Evolutionary conservation across 345 rosid species (phyloP), one percentile per base, ranked within the genome.

Genomic region (Lepidium sativum): DNA sequence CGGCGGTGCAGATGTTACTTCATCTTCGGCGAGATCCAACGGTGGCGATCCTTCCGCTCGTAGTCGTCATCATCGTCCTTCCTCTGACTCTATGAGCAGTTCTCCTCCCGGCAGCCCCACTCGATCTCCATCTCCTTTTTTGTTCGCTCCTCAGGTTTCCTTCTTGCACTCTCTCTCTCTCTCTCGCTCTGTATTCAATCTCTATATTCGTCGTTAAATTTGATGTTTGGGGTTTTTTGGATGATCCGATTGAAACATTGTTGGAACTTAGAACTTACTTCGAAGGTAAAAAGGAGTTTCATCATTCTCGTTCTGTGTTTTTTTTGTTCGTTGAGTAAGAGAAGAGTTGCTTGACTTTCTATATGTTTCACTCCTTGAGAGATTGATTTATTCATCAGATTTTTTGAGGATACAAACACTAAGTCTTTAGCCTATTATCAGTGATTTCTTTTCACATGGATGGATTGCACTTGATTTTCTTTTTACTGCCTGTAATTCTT

Each of bases 101-200:
- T 56, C 77, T 69, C 89, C 86, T n/a, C 85, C 84, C 6, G 75
- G 65, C 12, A 81, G 77, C 50, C 92, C 92, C 10, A 69, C 77
- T 33, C 80, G 80, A 54, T 76, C 90, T 74, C 60, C 74, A 14
- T 81, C 91, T 34, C 96, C 91, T 71, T 77, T 81, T 65, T 66
- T 89, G 76, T 83, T 81, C 56, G 69, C 83, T 75, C 84, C 95
- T 69, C 92, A 84, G 92, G 95, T 89, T 38, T n/a, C 15, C n/a
- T 1, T 18, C 57, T 43, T 41, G 18, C 29, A 11, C 35, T 50
- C 20, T 31, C 17, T 40, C 6, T 38, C 23, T 25, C 18, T 7
- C 6, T 33, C 31, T 27, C 6, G 5, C 31, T 5, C 31, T 27
- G 14, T 45, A 3, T 17, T 33, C 41, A 25, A 25, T 25, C 37